Base-by-base conservation (phyloP, 139 green algal genomes). In the Ettlia oleoabundans region DNA sequence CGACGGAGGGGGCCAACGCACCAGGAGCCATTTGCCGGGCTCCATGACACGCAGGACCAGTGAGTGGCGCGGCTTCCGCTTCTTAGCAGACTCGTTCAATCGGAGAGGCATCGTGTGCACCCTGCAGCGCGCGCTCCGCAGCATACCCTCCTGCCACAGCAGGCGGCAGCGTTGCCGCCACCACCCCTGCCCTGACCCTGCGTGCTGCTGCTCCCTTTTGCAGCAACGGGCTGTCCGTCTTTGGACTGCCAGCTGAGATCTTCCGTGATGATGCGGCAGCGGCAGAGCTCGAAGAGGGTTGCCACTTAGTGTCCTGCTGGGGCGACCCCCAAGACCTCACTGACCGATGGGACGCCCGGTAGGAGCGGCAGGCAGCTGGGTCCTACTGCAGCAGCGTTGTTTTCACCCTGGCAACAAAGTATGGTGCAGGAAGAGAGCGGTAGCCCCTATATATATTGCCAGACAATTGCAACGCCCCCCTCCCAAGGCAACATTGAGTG, bases 221-320 rank as follows among this genome's bases (percentile, higher is more conserved):
- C 73, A 80, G 73, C 26, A 53, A 80, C 52, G 73, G 73, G 9
- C 53, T 80, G 52, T 69, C 53, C 1, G 73, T 80, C 9, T 80
- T 80, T 55, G 73, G 73, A 24, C 26, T 80, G 35, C 26, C 73
- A 0, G 52, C 73, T 2, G 73, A 80, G 73, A 69, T 80, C 24
- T 40, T 53, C 53, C 28, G 26, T 38, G 73, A 67, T 37, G 9
- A 51, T 2, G 22, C 40, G 42, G 43, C 70, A n/a, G 70, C 70
- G 2, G 42, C 70, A 38, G 70, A 62, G n/a, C 26, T 69, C 18
- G 52, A 80, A 26, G 35, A 69, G 53, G 58, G 73, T 35, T 28
- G 24, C n/a, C 42, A 9, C n/a, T 35, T 80, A 53, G 73, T 80
- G 7, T 52, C 73, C 13, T 51, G 37, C 24, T 67, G 37, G 24